Base-by-base conservation (phyloP, 192 early-diverging fungal species). In the Diversispora eburnea region DNA sequence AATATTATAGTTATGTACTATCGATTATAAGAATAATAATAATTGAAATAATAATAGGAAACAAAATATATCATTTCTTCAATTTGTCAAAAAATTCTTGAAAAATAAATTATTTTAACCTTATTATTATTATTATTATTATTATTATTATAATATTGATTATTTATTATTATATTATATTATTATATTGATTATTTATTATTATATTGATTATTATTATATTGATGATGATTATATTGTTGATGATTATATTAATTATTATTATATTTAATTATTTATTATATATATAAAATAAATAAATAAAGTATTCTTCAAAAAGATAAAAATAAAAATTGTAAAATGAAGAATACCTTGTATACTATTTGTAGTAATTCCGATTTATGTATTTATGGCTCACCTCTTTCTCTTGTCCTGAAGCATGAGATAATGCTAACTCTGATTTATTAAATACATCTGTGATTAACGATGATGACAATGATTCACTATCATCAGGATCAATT, bases 1-100 rank as follows among this genome's bases (percentile, higher is more conserved):
- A 90, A 70, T 49, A 93, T 72, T 6, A 84, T 76, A 8, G 77
- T 81, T 5, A 83, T 78, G 60, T 78, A 81, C 82, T 85, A 58
- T 2, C 25, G 9, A n/a, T n/a, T 3, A 20, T 4, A 49, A 42
- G 25, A 22, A 1, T 19, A 67, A 20, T 46, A 46, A 33, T 33
- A 33, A 33, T 33, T 33, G 25, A 2, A 33, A 33, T 70, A 55
- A 15, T n/a, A 8, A 39, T 55, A 70, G 22, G 12, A 70, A 17
- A 55, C 10, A 45, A 25, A 15, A 47, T 7, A n/a, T 33, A 22
- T 33, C 8, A 52, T 52, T 67, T 17, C 51, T 54, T 54, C 51
- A 17, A 17, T 54, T 54, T 9, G 51, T 3, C 33, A 43, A 17
- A 63, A 59, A 10, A 25, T 59, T 59, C 17, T 59, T 6, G 19